A percentile compares a stretch with the other conserved stretches of the same genome.
phyloP scores from a whole-genome alignment of 805 yeast genomes.

The Candida oleophila region DNA sequence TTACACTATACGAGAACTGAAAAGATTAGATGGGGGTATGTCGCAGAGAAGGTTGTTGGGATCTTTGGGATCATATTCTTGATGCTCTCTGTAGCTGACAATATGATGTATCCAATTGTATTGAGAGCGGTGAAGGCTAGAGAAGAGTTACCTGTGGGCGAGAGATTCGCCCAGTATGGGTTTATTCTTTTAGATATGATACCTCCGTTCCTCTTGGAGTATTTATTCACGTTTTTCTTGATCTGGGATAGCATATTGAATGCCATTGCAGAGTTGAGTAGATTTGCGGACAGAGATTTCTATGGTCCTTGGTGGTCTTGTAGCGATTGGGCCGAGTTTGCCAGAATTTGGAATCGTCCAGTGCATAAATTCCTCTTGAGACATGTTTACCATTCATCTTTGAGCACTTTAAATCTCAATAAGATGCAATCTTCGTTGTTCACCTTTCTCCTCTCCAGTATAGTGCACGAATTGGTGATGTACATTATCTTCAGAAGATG shows the following conservation, averaged over 20 bases:
- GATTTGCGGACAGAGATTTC: slow-evolving; percentile 87
- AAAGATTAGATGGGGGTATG: slow-evolving; percentile 65
- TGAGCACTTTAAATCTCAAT: slow-evolving; percentile 68
- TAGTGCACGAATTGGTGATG: slow-evolving; percentile 93
- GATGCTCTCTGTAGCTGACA: slow-evolving; percentile 80
- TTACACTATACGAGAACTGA: slow-evolving; percentile 78
- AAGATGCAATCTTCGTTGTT: slow-evolving; percentile 69
- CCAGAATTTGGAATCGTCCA: slow-evolving; percentile 92
- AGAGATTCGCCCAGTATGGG: slow-evolving; percentile 50
- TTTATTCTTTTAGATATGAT: slow-evolving; percentile 66
- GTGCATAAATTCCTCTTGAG: slow-evolving; percentile 86
- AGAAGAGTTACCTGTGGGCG: slow-evolving; percentile 40
- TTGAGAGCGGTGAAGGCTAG: slow-evolving; percentile 56
- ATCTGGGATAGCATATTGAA: slow-evolving; percentile 96
- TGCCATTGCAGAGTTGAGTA: slow-evolving; percentile 82
- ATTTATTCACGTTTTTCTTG: slow-evolving; percentile 76
- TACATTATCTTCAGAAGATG: slow-evolving; percentile 75
- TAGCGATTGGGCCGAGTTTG: slow-evolving; percentile 88
- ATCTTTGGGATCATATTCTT: slow-evolving; percentile 82
- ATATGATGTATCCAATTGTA: slow-evolving; percentile 71
- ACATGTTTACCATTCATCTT: slow-evolving; percentile 91
- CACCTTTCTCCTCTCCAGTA: slow-evolving; percentile 76
- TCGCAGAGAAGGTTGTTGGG: slow-evolving; percentile 68
- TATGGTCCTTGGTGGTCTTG: slow-evolving; percentile 99
- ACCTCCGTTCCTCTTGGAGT: slow-evolving; percentile 76